Evolutionary conservation across 2,329 filamentous ascomycete species (phyloP), one percentile per base, ranked within the genome.

Genomic region (Botryosphaeria dothidea): DNA sequence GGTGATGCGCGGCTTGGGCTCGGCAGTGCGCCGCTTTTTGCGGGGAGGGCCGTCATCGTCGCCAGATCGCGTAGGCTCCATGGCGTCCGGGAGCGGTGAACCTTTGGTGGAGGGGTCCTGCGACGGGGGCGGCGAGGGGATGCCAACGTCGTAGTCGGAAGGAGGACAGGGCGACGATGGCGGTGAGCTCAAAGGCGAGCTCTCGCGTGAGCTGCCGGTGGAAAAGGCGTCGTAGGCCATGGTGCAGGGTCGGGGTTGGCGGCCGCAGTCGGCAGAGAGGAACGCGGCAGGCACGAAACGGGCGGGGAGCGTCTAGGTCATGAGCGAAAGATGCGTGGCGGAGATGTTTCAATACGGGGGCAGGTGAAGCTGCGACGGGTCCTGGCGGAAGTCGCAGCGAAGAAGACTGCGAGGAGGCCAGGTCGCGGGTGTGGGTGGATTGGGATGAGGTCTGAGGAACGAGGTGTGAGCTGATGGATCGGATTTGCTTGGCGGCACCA

Each of bases 1-100:
- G n/a, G 93, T 96, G 21, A 86, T 92, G 71, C 92, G 90, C 72
- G 91, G 84, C 73, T 87, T 88, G 69, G 84, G 83, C 66, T 86
- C 83, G 66, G 83, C 81, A 64, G 90, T 65, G 72, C 91, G 88
- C 77, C 90, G 90, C 83, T 96, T 97, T 63, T 88, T 82, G 34
- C 92, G 90, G 41, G 88, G 88, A 52, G 84, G 85, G 60, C 86
- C 88, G 71, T 91, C 88, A 74, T 84, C 83, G 75, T 85, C 83
- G 74, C 45, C 34, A 43, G 45, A 41, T 36, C 63, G 49, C n/a
- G 68, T 64, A 2, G 75, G 75, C 36, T 80, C 75, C 75, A 80
- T 81, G 67, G 74, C 75, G 68, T 82, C 79, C 23, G 81, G 81
- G 17, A 73, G 75, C 13, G 81, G 81, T n/a, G 80, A 80, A 25